A percentile compares a stretch with the other conserved stretches of the same genome.
Evolutionary conservation across 352 stramenopile genomes (phyloP).

Genomic region (Globisporangium viniferum): DNA sequence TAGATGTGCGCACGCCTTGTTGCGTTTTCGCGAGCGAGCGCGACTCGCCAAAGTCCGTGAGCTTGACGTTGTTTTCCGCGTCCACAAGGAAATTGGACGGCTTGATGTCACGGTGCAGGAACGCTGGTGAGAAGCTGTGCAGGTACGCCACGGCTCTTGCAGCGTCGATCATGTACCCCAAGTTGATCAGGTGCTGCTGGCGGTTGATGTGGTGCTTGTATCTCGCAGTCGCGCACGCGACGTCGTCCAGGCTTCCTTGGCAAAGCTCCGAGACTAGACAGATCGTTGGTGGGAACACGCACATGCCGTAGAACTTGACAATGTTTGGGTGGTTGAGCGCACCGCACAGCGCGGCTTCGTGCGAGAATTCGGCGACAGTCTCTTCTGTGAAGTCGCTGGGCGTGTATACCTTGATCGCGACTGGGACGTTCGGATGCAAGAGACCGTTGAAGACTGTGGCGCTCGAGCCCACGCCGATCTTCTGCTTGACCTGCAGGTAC

Average conservation of each 20-base stretch:
- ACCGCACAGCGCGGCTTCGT: conserved; percentile 72
- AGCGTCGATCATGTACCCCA: conserved; percentile 63
- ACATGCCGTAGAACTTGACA: conserved; percentile 83
- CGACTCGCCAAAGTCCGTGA: conserved; percentile 78
- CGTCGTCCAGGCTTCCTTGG: conserved; percentile 39
- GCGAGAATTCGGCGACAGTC: conserved; percentile 72
- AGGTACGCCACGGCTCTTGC: conserved; percentile 62
- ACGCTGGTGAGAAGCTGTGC: conserved; percentile 70
- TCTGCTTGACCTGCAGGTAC: conserved; percentile 50
- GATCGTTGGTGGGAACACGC: conserved; percentile 69
- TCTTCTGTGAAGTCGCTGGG: conserved; percentile 54
- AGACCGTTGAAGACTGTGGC: conserved; percentile 47
- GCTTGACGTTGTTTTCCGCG: conserved; percentile 54
- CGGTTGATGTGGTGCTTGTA: conserved; percentile 18
- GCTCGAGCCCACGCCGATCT: conserved; percentile 46
- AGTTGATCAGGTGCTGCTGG: conserved; percentile 48
- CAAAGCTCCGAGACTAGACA: conserved; percentile 68
- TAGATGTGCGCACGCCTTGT: background rate
- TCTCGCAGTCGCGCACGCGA: conserved; percentile 20
- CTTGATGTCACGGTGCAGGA: conserved; percentile 73
- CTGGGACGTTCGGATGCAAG: conserved; percentile 16
- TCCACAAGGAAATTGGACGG: conserved; percentile 81
- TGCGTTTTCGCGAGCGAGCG: conserved; percentile 9
- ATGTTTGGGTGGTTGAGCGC: conserved; percentile 77
- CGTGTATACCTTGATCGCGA: conserved; percentile 63